Base-by-base conservation (phyloP, 1,139 yeast genomes). In the Yamadazyma siamensis region DNA sequence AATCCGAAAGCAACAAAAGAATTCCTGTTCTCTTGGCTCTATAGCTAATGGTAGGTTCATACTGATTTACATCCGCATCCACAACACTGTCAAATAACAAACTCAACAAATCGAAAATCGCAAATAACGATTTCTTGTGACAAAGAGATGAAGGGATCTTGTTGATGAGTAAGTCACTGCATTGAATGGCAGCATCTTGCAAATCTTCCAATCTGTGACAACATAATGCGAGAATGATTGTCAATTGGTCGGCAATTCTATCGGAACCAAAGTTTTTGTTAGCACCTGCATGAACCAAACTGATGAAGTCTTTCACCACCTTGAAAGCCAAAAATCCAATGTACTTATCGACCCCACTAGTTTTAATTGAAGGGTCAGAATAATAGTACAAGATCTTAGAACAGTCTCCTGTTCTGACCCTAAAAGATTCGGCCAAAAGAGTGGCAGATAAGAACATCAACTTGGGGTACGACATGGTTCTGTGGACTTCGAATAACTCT, bases 361-460 rank as follows among this genome's bases (percentile, higher is more conserved):
- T 70, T 33, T 72, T 69, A 40, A 88, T 69, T 1, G 94, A 82
- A 4, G 96, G 94, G 47, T 91, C 97, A 3, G 94, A 83, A 45
- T 83, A 80, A 56, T 91, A 94, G 26, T 73, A 66, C 36, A 89
- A 68, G 23, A 79, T 65, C 21, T 80, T 78, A 0, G 94, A 79
- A 46, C 95, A 83, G 41, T 82, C 80, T 13, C 98, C 97, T 15
- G 83, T 69, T 36, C 73, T 77, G 16, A 85, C 87, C 39, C 98
- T 71, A 30, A 87, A 64, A 18, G 79, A 68, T 59, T 94, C 99
- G 25, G 87, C 70, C 35, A 88, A 71, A 8, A 82, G 68, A 0
- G 95, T 71, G 0, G 97, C 86, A 1, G 95, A 81, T 45, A 91
- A 63, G 52, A 91, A 94, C 86, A 91, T 86, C 41, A 86, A 69